phyloP scores from a whole-genome alignment of 2,329 filamentous ascomycete genomes.

The Drechslerella dactyloides region DNA sequence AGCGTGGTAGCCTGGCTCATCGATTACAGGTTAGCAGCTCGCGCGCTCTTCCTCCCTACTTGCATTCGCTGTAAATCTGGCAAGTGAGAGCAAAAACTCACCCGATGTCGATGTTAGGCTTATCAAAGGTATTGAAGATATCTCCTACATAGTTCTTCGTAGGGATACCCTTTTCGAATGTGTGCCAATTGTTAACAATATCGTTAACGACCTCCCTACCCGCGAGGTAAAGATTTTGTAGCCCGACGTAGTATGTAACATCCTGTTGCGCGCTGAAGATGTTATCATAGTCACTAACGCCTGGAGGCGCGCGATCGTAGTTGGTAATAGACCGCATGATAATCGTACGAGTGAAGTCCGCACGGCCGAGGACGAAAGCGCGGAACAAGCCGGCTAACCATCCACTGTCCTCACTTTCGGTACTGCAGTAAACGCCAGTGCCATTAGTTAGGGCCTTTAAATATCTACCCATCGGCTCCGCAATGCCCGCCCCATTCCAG shows the following conservation, averaged over 20 bases:
- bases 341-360: conserved; percentile 72
- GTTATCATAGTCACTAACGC: conserved; percentile 66
- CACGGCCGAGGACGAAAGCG: conserved; percentile 64
- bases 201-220: conserved; percentile 71
- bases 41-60: no score
- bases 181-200: conserved; percentile 69
- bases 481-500: conserved; percentile 68
- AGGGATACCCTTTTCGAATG: conserved; percentile 66
- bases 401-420: conserved; percentile 75
- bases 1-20: no score
- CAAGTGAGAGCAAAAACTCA: no score
- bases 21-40: no score
- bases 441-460: conserved; percentile 71
- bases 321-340: conserved; percentile 70
- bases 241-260: conserved; percentile 61
- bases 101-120: conserved; percentile 5
- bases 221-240: conserved; percentile 71
- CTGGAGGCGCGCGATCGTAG: conserved; percentile 72
- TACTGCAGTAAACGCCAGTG: conserved; percentile 71
- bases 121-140: conserved; percentile 62
- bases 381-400: conserved; percentile 70
- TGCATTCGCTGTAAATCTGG: no score
- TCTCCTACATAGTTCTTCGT: conserved; percentile 73
- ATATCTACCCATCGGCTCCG: conserved; percentile 70
- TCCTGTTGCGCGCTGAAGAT: conserved; percentile 69